Base-by-base conservation (phyloP, 371 early-diverging fungal genomes). In the Dichotomocladium elegans region DNA sequence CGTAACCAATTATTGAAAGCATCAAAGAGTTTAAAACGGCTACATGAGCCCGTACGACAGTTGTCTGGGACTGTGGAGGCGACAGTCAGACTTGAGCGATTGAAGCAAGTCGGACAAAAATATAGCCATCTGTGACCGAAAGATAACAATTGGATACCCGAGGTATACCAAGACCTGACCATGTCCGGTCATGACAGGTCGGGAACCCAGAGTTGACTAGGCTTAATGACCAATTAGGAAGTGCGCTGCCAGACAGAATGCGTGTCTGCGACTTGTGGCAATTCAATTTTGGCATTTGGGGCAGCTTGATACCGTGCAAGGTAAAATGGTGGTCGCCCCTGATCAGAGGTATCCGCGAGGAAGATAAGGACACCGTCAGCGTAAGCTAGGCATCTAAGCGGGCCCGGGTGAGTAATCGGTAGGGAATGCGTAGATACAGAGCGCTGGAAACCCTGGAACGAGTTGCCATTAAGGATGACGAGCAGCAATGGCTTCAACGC, bases 401-500 rank as follows among this genome's bases (percentile, higher is more conserved):
- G 15, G n/a, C n/a, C n/a, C 1, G 44, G 4, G 24, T 7, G 21
- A 5, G 24, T 25, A 1, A 9, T 15, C 1, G 26, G 1, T 37
- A 12, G 4, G 11, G 11, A 22, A 28, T 5, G 10, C 9, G 12
- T 3, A 1, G 17, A 12, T 6, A 44, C 9, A 7, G 3, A 3
- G 17, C 30, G 14, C n/a, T n/a, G n/a, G n/a, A n/a, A n/a, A 1
- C 42, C 43, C 43, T 5, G 29, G 1, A 30, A 8, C 3, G 28
- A 10, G 8, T 6, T 10, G 24, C 9, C 26, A 22, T 12, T 27
- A 4, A 53, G 21, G 24, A 57, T 7, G 43, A 51, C 2, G 31
- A 0, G 21, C 46, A 60, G 45, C 4, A 64, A 54, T 0, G 60
- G 60, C 27, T 62, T 60, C 11, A 61, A 43, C 0, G 56, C 60